These are phyloP conservation scores for Aristolochia californica DNA, from an alignment of 164 flowering plant species.

Conservation along the genomic window DNA sequence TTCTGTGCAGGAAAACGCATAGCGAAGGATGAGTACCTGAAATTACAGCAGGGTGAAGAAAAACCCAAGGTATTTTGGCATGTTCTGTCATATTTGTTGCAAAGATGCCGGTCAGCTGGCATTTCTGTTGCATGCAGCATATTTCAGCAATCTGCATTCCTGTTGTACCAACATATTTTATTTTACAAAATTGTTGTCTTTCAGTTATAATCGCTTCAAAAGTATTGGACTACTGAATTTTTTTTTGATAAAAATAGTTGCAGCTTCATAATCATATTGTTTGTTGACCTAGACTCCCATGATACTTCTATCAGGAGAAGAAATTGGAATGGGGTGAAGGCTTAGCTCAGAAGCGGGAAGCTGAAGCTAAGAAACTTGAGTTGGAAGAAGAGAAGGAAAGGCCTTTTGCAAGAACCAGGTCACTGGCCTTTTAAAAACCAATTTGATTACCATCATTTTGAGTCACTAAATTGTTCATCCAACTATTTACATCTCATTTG, in stretches of 20 bases:
- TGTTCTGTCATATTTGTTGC: neutral
- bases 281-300: neutral
- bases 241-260: no score
- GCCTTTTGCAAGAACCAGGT: conserved; percentile 93
- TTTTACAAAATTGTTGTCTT: no score
- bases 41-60: conserved; percentile 54
- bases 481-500: no score
- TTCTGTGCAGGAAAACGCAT: conserved; percentile 54
- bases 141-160: no score
- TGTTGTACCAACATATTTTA: no score
- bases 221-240: no score
- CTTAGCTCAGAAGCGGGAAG: conserved; percentile 87
- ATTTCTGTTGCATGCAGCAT: no score
- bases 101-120: neutral
- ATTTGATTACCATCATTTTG: neutral
- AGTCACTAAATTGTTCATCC: no score
- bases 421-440: conserved; percentile 2
- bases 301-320: conserved; percentile 41
- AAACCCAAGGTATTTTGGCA: conserved; percentile 69
- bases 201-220: no score
- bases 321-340: conserved; percentile 94
- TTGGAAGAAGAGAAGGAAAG: conserved; percentile 68
- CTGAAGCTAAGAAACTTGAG: conserved; percentile 59
- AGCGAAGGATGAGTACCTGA: conserved; percentile 61
- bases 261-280: no score